phyloP scores from a whole-genome alignment of 179 eudicot species.

The Heliamphora pulchella region DNA sequence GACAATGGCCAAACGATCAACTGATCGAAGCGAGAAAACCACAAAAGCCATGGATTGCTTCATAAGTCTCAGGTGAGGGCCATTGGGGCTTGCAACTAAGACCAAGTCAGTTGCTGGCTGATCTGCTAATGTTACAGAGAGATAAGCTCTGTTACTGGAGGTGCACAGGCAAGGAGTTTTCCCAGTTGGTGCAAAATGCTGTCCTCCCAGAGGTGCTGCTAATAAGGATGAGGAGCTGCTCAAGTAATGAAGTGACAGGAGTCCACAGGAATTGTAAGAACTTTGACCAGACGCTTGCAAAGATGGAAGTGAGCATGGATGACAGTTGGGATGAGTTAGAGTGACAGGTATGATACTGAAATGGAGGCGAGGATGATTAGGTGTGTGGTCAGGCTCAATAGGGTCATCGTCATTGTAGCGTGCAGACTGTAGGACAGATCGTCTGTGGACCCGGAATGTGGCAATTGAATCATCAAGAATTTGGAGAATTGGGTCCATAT shows the following conservation, averaged over 20 bases:
- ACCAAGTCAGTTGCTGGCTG: constrained; percentile 72
- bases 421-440: constrained; percentile 67
- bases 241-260: constrained; percentile 18
- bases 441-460: constrained; percentile 66
- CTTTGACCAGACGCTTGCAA: constrained; percentile 18
- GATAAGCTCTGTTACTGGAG: constrained; percentile 27
- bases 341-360: constrained; percentile 37
- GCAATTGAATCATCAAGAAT: constrained; percentile 78
- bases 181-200: constrained; percentile 18
- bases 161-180: constrained; percentile 8
- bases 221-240: constrained; percentile 26
- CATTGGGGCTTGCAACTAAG: constrained; percentile 74
- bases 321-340: constrained; percentile 26
- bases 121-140: constrained; percentile 50
- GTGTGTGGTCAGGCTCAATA: constrained; percentile 47
- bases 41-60: constrained; percentile 76
- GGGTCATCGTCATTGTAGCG: constrained; percentile 85
- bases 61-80: constrained; percentile 84
- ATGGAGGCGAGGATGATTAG: constrained; percentile 53
- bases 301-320: constrained; percentile 24
- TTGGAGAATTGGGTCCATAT: constrained; percentile 59
- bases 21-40: constrained; percentile 59
- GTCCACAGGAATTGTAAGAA: constrained; percentile 25
- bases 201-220: constrained; percentile 24
- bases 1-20: constrained; percentile 73